Evolutionary conservation across 768 basidiomycete species (phyloP), one percentile per base, ranked within the genome.

Genomic region (Auricularia cornea): DNA sequence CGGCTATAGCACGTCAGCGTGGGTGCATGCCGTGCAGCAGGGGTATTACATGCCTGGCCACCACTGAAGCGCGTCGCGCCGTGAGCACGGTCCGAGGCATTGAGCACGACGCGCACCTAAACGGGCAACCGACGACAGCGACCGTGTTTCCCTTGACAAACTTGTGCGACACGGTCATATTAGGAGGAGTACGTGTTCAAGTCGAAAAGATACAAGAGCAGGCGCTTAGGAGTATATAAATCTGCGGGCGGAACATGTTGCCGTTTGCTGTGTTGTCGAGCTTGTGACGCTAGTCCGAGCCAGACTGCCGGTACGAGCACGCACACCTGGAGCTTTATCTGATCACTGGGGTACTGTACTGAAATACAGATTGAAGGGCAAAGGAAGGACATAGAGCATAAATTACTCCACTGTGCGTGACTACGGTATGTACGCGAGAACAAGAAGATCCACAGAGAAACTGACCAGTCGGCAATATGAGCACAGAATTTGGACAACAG

Each of bases 81-180:
- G 32, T 30, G 57, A 11, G 10, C 32, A 26, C 28, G 33, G 44
- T n/a, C 48, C 32, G 28, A n/a, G 28, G n/a, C n/a, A n/a, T n/a
- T n/a, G n/a, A n/a, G n/a, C 56, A 40, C 52, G 35, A 54, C 66
- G 78, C 84, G 72, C 70, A 92, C 94, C 90, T 93, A 82, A 97
- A 97, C 18, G 95, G 95, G 77, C 94, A 97, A 30, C 92, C 94
- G 31, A 98, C 87, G 69, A 98, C 10, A 20, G 54, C 54, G 20
- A 57, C 28, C 26, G 54, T 29, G 18, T 29, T 57, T 30, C 16
- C 12, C 54, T 57, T 57, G 28, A 57, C 12, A 26, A 57, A 57
- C 28, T 31, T 57, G 54, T 57, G 54, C 8, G 6, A 26, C 26
- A n/a, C 30, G 23, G 54, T 10, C 54, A 57, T 57, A 4, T n/a